Percentiles rank a stretch among this genome's conserved stretches.
Evolutionary conservation across 108 stramenopile genomes (phyloP).

Genomic region (Epithemia pelagica): DNA sequence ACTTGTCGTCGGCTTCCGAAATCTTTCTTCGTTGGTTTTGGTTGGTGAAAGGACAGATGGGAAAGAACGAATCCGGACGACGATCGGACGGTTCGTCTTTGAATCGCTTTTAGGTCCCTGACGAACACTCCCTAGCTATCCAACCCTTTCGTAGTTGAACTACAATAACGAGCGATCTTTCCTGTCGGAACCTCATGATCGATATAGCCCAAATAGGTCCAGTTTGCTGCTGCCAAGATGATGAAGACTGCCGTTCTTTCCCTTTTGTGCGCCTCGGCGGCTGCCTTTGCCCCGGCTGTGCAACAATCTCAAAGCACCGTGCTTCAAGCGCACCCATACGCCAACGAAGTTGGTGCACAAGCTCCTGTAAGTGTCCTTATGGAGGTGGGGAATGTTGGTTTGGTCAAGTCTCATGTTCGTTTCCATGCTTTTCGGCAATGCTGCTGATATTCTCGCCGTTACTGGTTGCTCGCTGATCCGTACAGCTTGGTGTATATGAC

Average conservation of each 20-base stretch:
- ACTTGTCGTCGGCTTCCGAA: no score
- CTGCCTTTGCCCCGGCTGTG: slow-evolving; percentile 62
- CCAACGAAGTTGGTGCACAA: slow-evolving; percentile 76
- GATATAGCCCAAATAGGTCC: no score
- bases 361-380: slow-evolving; percentile 51
- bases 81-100: no score
- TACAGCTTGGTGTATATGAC: slow-evolving; percentile 83
- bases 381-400: neutral
- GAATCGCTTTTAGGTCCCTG: neutral
- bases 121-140: neutral
- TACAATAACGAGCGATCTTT: neutral
- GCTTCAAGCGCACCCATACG: slow-evolving; percentile 35
- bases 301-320: slow-evolving; percentile 20
- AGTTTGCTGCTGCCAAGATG: neutral
- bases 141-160: neutral
- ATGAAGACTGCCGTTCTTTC: slow-evolving; percentile 20
- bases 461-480: no score
- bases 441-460: slow-evolving; percentile 68
- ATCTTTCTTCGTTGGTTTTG: no score
- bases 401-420: neutral
- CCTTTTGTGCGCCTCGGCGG: slow-evolving; percentile 61
- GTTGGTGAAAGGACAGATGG: no score
- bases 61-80: no score
- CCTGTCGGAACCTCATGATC: neutral
- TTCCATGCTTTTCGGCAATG: neutral